A percentile compares a stretch with the other conserved stretches of the same genome.
Evolutionary conservation across 257 asterid genomes (phyloP).

Genomic region (Orobanche coerulescens): DNA sequence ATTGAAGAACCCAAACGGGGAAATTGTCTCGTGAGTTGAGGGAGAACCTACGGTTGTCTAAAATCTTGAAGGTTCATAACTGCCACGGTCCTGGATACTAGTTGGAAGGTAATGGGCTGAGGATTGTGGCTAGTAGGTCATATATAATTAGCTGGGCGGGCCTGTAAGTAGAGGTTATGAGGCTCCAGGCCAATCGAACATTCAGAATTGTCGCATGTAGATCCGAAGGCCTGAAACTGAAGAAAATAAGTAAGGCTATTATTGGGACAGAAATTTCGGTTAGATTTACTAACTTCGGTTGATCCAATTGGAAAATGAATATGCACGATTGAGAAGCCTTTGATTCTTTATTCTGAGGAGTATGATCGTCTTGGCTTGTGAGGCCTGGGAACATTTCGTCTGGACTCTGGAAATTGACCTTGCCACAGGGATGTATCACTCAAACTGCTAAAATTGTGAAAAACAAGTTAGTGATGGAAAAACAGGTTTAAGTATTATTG

Average conservation of each 20-base stretch:
- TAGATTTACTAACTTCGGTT: background rate
- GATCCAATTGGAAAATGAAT: background rate
- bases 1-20: conserved; percentile 26
- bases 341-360: background rate
- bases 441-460: background rate
- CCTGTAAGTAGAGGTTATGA: background rate
- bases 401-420: background rate
- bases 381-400: background rate
- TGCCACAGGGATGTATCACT: background rate
- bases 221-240: conserved; percentile 4
- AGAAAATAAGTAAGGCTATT: background rate
- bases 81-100: background rate
- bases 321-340: background rate
- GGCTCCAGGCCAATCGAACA: conserved; percentile 18
- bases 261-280: background rate
- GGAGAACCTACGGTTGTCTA: background rate
- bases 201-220: background rate
- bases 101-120: conserved; percentile 4
- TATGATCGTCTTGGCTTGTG: background rate
- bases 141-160: background rate
- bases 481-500: background rate
- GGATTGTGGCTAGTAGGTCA: conserved; percentile 11
- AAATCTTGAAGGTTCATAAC: background rate
- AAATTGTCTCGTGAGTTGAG: conserved; percentile 8
- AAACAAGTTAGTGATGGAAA: background rate